Evolutionary conservation across 345 rosid genomes (phyloP), one percentile per base, ranked within the genome.

Genomic region (Lumnitzera racemosa): DNA sequence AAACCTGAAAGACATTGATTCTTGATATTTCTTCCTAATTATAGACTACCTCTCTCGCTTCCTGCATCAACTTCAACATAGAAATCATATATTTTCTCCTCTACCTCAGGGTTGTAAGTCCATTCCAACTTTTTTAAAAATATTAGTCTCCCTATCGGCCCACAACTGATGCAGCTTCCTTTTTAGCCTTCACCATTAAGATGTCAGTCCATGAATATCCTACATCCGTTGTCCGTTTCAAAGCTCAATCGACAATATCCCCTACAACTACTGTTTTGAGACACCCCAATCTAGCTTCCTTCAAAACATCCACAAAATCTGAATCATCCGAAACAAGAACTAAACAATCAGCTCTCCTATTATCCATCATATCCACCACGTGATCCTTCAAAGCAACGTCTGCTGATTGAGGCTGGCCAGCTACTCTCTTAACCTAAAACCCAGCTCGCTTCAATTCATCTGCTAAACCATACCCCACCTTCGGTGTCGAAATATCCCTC

Each of bases 251-350:
- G 5, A 62, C 74, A n/a, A 75, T 56, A 71, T 89, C 92, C 54
- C 96, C 96, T 47, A 89, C 89, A 24, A 87, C 92, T 27, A 87
- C 89, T 0, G 94, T 89, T 79, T 76, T 89, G 51, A 91, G 55
- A 71, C 96, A 87, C 74, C 90, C 80, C 67, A 73, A 51, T 49
- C 76, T 91, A 0, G 96, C 96, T 76, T 89, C 96, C 67, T 77
- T 76, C 69, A 89, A 53, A 59, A 89, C 59, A 25, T 65, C 81
- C 15, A 75, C 87, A 67, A 83, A 91, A 70, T 80, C 89, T 0
- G 94, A 85, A 77, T 91, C 96, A 76, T 91, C 94, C 1, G 96
- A 85, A 5, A 89, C 91, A 58, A 91, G 79, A 69, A 91, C 83
- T 58, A 91, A 60, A 70, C 96, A 91, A 23, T 87, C 89, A 3